Conservation (phyloP, 805 yeast genomes). For the Starmerella apicola region DNA sequence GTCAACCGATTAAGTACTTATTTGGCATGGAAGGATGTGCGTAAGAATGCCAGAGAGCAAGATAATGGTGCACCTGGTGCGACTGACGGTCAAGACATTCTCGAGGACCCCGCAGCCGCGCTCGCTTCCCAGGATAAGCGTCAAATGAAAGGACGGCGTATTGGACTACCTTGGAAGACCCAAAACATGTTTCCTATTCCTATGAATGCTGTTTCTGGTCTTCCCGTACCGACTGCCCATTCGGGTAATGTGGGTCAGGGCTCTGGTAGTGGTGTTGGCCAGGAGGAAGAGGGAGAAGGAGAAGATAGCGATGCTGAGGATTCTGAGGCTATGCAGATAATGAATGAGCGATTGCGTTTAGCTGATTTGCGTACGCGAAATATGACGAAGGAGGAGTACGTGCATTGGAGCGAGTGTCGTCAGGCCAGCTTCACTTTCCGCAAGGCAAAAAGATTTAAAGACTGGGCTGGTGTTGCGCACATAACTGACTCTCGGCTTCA, state of each 20-base stretch:
- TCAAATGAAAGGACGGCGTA: constrained; percentile 42
- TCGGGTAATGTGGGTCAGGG: constrained; percentile 1
- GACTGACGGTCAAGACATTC: constrained; percentile 41
- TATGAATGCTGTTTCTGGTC: constrained; percentile 10
- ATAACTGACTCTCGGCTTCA: constrained; percentile 83
- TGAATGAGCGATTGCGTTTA: constrained; percentile 73
- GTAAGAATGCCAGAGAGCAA: constrained; percentile 64
- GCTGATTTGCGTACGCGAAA: constrained; percentile 88
- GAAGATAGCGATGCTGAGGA: constrained; percentile 39
- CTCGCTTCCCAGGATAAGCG: constrained; percentile 26
- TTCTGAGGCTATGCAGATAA: constrained; percentile 82
- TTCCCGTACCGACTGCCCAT: not conserved
- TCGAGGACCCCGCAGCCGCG: constrained; percentile 34
- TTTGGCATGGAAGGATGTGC: constrained; percentile 90
- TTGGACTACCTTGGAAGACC: constrained; percentile 88
- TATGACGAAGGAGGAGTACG: constrained; percentile 96
- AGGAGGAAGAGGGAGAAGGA: constrained; percentile 42
- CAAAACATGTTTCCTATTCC: constrained; percentile 75
- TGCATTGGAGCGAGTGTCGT: constrained; percentile 97
- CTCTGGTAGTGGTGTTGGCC: not conserved
- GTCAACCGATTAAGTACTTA: constrained; percentile 85
- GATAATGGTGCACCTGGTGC: constrained; percentile 40
- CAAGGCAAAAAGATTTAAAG: constrained; percentile 85
- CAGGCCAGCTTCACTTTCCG: constrained; percentile 95
- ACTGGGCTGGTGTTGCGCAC: constrained; percentile 84